phyloP scores from a whole-genome alignment of 345 rosid species.

The Euphorbia peplus region DNA sequence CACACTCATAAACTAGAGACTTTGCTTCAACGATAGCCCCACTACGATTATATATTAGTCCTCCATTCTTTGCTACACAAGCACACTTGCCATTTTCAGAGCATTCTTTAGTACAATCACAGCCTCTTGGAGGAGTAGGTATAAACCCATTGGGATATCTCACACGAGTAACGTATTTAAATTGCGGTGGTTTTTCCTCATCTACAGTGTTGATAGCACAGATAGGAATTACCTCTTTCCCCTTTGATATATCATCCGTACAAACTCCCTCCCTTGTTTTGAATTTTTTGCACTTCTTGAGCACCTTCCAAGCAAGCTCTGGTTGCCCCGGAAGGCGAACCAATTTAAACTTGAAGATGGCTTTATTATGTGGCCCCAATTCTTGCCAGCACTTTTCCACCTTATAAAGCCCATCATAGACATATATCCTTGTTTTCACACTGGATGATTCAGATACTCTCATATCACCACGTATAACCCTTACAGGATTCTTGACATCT shows the following conservation, averaged over 20 bases:
- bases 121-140: constrained; percentile 46
- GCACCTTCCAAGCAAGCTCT: constrained; percentile 77
- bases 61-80: constrained; percentile 64
- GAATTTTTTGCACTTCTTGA: constrained; percentile 47
- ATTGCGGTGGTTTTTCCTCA: constrained; percentile 63
- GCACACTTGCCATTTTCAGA: constrained; percentile 45
- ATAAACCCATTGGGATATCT: constrained; percentile 55
- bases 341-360: constrained; percentile 62
- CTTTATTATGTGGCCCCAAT: constrained; percentile 62
- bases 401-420: constrained; percentile 72
- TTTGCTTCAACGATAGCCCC: constrained; percentile 70
- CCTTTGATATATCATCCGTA: constrained; percentile 55
- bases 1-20: constrained; percentile 73
- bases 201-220: constrained; percentile 70
- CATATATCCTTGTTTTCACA: constrained; percentile 40
- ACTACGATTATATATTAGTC: constrained; percentile 66
- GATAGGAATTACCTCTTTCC: constrained; percentile 61
- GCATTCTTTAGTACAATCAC: constrained; percentile 57
- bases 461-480: constrained; percentile 74
- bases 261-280: constrained; percentile 60
- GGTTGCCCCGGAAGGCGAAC: constrained; percentile 65
- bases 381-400: constrained; percentile 57
- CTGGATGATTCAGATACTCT: constrained; percentile 39
- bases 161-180: constrained; percentile 50
- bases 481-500: constrained; percentile 41